Base-by-base conservation (phyloP, 441 rosid genomes). In the Gossypium schwendimanii region DNA sequence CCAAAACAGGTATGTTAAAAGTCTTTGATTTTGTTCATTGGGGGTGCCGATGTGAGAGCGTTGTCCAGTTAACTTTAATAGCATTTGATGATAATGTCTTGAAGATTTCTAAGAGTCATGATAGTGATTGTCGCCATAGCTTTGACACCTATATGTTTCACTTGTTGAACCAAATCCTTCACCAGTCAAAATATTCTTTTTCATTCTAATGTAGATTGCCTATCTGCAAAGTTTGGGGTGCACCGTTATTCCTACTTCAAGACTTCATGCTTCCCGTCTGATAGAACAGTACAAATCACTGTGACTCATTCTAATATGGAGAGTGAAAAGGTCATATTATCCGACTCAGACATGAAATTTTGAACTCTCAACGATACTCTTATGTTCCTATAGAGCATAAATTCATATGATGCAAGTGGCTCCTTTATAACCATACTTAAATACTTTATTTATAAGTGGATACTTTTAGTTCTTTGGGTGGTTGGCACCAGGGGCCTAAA, bases 211-310 rank as follows among this genome's bases (percentile, higher is more conserved):
- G 64, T 78, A 88, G 95, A 78, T 84, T 14, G 85, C 86, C 4
- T 88, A 84, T 75, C 86, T 88, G 58, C 86, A 80, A 76, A 88
- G 72, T 53, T 73, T 90, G 85, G 95, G 95, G 73, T 90, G 95
- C 79, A 87, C 88, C 8, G 75, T 80, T 69, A 4, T 79, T 47
- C 92, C 95, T 23, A 73, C 89, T 59, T 90, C 95, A 45, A 87
- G 91, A 44, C 92, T 90, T 65, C 91, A 90, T 75, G 92, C 92
- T 31, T 90, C 88, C n/a, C 84, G 81, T 58, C 69, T 90, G 82
- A 90, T 90, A n/a, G 92, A 90, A 77, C 92, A 82, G 71, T 90
- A 87, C 81, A 90, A 88, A 62, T 79, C 89, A 14, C 63, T 88
- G 44, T 90, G 81, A 89, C 49, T 4, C 26, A 20, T 54, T 53